These are phyloP conservation scores for Vigna unguiculata DNA, from an alignment of 306 rosid genomes.

Conservation along the genomic window DNA sequence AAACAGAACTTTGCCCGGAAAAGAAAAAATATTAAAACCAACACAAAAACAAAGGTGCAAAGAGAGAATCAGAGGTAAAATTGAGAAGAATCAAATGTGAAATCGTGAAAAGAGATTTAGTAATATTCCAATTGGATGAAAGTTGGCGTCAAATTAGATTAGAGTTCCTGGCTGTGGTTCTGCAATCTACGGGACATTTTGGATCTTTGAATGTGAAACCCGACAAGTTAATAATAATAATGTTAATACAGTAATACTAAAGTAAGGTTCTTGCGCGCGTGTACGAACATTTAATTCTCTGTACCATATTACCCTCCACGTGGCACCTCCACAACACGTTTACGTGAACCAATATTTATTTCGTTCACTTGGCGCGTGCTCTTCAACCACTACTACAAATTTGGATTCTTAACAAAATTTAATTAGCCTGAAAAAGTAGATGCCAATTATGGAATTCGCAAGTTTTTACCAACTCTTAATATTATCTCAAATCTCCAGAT, in stretches of 20 bases:
- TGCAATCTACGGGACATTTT: conserved; percentile 52
- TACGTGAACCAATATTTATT: conserved; percentile 42
- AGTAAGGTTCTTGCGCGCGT: conserved; percentile 68
- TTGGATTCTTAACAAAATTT: conserved; percentile 29
- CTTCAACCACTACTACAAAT: conserved; percentile 30
- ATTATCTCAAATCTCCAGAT: conserved; percentile 25
- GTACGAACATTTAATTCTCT: conserved; percentile 65
- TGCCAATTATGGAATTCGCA: conserved; percentile 25
- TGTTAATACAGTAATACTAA: conserved; percentile 36
- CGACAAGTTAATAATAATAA: conserved; percentile 48
- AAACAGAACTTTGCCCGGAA: background rate
- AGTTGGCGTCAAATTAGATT: conserved; percentile 40
- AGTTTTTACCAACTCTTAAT: conserved; percentile 18
- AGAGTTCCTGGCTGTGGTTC: conserved; percentile 36
- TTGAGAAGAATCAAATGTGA: conserved; percentile 57
- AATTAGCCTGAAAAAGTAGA: conserved; percentile 52
- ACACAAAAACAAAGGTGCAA: conserved; percentile 5
- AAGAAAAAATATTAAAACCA: background rate
- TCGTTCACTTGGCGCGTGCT: conserved; percentile 46
- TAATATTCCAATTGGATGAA: conserved; percentile 44
- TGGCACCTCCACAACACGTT: conserved; percentile 20
- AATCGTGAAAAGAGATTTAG: conserved; percentile 40
- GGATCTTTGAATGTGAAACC: conserved; percentile 75
- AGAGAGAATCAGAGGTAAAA: conserved; percentile 46
- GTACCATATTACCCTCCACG: conserved; percentile 65